Percentiles rank a stretch among this genome's conserved stretches.
phyloP scores from a whole-genome alignment of 2,329 filamentous ascomycete species.

The Diaporthe helianthi region DNA sequence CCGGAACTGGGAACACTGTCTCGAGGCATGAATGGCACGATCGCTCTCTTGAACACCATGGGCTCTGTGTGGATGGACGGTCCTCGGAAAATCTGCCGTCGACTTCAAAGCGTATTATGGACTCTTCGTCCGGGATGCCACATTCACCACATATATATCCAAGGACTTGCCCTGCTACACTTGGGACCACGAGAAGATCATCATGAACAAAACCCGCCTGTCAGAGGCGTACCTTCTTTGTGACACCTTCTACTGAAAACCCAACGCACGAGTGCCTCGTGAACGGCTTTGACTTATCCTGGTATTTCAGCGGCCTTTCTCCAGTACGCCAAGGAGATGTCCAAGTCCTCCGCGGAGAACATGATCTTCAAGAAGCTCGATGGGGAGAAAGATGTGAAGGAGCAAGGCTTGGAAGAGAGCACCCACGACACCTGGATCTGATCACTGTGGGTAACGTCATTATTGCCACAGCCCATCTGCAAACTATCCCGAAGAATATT shows the following conservation, averaged over 20 bases:
- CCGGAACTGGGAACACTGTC: conserved; percentile 39
- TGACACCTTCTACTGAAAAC: no score
- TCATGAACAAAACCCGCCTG: conserved; percentile 32
- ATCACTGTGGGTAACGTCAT: conserved; percentile 49
- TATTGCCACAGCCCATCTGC: conserved; percentile 45
- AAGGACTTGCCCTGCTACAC: conserved; percentile 32
- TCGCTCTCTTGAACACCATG: conserved; percentile 33
- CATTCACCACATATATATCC: conserved; percentile 5
- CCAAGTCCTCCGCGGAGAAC: conserved; percentile 28
- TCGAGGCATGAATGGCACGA: conserved; percentile 36
- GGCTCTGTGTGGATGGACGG: conserved; percentile 36
- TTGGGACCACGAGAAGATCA: conserved; percentile 29
- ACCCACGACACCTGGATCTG: conserved; percentile 48
- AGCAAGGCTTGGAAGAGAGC: conserved; percentile 42
- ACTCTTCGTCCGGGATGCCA: conserved; percentile 17
- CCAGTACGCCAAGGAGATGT: conserved; percentile 38
- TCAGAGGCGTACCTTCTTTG: conserved; percentile 7
- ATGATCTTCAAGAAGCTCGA: conserved; percentile 38
- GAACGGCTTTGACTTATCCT: conserved; percentile 48
- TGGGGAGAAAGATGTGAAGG: conserved; percentile 38
- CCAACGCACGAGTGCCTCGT: conserved; percentile 38
- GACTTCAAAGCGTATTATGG: conserved; percentile 20
- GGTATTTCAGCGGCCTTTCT: conserved; percentile 51
- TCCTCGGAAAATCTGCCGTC: conserved; percentile 2
- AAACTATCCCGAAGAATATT: conserved; percentile 42